Percentiles rank a stretch among this genome's conserved stretches.
phyloP scores from a whole-genome alignment of 1,284 basidiomycete genomes.

The Mycena citricolor region DNA sequence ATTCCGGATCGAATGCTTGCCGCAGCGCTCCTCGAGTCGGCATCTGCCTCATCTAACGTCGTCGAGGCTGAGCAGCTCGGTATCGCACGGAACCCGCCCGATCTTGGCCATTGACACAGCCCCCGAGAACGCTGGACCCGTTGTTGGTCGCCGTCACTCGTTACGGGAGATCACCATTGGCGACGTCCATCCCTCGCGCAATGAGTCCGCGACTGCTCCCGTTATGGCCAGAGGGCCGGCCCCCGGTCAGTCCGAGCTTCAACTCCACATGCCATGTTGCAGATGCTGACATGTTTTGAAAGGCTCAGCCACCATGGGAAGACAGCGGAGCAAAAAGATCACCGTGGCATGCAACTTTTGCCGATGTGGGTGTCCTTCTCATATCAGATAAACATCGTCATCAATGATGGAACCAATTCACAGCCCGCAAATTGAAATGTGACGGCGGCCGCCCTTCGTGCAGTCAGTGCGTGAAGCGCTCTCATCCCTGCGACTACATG shows the following conservation, averaged over 20 bases:
- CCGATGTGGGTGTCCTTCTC: slow-evolving; percentile 58
- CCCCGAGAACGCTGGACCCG: slow-evolving; percentile 42
- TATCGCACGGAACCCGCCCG: slow-evolving; percentile 56
- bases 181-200: slow-evolving; percentile 28
- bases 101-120: slow-evolving; percentile 72
- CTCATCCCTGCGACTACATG: slow-evolving; percentile 75
- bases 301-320: slow-evolving; percentile 12
- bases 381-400: slow-evolving; percentile 8
- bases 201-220: slow-evolving; percentile 13
- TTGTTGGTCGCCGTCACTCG: slow-evolving; percentile 48
- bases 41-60: slow-evolving; percentile 43
- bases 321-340: slow-evolving; percentile 58
- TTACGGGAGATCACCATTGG: slow-evolving; percentile 46
- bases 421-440: slow-evolving; percentile 81
- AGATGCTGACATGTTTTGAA: background rate
- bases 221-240: slow-evolving; percentile 19
- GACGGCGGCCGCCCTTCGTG: slow-evolving; percentile 79
- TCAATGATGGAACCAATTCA: slow-evolving; percentile 16
- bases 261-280: background rate
- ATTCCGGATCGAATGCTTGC: slow-evolving; percentile 55
- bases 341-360: slow-evolving; percentile 85
- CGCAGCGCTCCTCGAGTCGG: slow-evolving; percentile 19
- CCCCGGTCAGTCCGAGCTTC: slow-evolving; percentile 10
- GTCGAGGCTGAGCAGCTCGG: no score
- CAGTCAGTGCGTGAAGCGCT: slow-evolving; percentile 73